Evolutionary conservation across 306 rosid species (phyloP), one percentile per base, ranked within the genome.

Genomic region (Spatholobus suberectus): DNA sequence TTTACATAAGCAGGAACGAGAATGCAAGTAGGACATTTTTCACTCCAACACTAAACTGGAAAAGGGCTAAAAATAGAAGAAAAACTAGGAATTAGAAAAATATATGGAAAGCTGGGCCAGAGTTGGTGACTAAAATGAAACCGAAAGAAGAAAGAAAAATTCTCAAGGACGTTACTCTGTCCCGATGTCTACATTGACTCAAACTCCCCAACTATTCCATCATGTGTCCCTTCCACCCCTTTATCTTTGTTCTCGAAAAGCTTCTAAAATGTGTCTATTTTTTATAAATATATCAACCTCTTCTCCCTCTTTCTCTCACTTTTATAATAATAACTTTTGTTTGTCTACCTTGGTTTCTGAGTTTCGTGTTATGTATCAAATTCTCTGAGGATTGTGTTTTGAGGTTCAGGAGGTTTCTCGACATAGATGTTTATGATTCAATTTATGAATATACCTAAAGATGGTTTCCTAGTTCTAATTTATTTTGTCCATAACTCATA

Each of bases 171-270:
- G 44, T 65, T 34, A 34, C 46, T 65, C 71, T 34, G 69, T 62
- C 69, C 29, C 21, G 38, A 11, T 63, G 70, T 63, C 70, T 63
- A 32, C 44, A 63, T 63, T 63, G 70, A 66, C 72, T 37, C 27
- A 66, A 66, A 35, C 72, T 66, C 15, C 49, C 27, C 72, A 66
- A 35, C 47, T 66, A 18, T 66, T 5, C 7, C 47, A 66, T 35
- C n/a, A 66, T 37, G 47, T 34, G 49, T 66, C 72, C 29, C 15
- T 66, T 66, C 47, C 72, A 66, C 37, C 72, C 23, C 72, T 66
- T 66, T 65, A 63, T 63, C 41, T 63, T 63, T 63, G 43, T 63
- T 63, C 70, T 63, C 43, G 8, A 62, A 40, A 62, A 62, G 38
- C 69, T 12, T 62, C 41, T 62, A 17, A 65, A 37, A 35, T 6